These are phyloP conservation scores for Torulaspora franciscae DNA, from an alignment of 805 yeast species.

Conservation along the genomic window DNA sequence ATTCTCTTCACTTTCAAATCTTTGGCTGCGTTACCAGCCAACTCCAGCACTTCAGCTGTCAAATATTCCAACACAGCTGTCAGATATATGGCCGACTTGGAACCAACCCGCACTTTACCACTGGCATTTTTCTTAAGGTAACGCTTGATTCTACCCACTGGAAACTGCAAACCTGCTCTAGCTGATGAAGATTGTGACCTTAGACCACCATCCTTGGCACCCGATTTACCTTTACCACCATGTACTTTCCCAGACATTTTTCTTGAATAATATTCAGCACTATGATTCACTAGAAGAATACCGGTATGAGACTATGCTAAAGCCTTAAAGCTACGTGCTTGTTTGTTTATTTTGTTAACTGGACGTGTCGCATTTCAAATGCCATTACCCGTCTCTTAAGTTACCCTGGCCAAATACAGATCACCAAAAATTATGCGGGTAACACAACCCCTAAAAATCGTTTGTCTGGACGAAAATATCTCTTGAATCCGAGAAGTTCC, in stretches of 20 bases:
- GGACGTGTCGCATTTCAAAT: not conserved
- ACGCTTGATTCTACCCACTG: constrained; percentile 98
- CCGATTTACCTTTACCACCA: constrained; percentile 95
- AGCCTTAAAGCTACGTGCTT: constrained; percentile 2
- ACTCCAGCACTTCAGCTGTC: constrained; percentile 93
- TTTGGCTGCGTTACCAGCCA: constrained; percentile 98
- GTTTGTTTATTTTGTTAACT: constrained; percentile 6
- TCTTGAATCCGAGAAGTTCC: not conserved
- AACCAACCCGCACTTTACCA: constrained; percentile 80
- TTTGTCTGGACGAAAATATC: no score
- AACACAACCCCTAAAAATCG: not conserved
- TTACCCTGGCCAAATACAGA: not conserved
- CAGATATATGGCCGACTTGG: constrained; percentile 91
- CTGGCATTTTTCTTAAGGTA: constrained; percentile 88
- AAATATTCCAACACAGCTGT: constrained; percentile 94
- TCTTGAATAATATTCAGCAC: not conserved
- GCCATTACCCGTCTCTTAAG: not conserved
- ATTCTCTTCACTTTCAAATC: constrained; percentile 94
- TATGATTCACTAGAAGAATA: not conserved
- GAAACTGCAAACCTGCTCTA: constrained; percentile 92
- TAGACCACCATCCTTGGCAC: constrained; percentile 58
- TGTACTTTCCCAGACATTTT: constrained; percentile 90
- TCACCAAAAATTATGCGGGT: no score
- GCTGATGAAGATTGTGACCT: constrained; percentile 85
- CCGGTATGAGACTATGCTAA: not conserved